Evolutionary conservation across 1,284 basidiomycete genomes (phyloP).

Genomic region (Apiotrichum gracile): DNA sequence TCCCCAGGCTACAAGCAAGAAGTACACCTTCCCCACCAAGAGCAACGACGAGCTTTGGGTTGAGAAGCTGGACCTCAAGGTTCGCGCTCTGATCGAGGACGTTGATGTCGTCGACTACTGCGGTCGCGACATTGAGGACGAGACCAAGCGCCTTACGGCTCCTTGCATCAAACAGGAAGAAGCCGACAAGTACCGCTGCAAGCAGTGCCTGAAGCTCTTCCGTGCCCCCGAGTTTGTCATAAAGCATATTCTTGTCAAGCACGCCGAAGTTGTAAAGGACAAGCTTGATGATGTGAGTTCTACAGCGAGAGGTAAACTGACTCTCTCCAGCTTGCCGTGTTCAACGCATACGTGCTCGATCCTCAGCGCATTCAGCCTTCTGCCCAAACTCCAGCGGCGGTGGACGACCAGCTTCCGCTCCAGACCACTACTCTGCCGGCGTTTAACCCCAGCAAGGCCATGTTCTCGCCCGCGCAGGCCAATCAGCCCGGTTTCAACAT

Average conservation of each 20-base stretch:
- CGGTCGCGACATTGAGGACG: constrained; percentile 80
- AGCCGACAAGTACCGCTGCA: constrained; percentile 89
- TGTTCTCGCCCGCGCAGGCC: constrained; percentile 16
- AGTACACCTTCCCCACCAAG: constrained; percentile 26
- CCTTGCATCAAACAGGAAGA: constrained; percentile 86
- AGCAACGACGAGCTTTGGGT: constrained; percentile 73
- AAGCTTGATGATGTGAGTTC: constrained; percentile 44
- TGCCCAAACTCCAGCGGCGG: constrained; percentile 38
- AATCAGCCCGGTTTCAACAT: constrained; percentile 25
- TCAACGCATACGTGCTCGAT: constrained; percentile 89
- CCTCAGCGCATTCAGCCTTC: constrained; percentile 78
- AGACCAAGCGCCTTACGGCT: constrained; percentile 68
- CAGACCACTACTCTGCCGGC: constrained; percentile 13
- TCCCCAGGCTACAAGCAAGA: constrained; percentile 3
- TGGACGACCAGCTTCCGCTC: constrained; percentile 38
- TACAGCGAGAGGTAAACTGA: neutral
- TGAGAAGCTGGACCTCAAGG: constrained; percentile 61
- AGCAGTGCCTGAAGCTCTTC: constrained; percentile 89
- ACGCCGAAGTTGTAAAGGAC: constrained; percentile 62
- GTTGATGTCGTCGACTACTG: constrained; percentile 77
- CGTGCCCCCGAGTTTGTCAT: constrained; percentile 91
- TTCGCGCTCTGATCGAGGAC: constrained; percentile 46
- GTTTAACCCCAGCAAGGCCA: constrained; percentile 25
- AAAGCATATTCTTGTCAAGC: constrained; percentile 87
- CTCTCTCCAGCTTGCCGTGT: constrained; percentile 62